These are phyloP conservation scores for Boletus reticulatus DNA, from an alignment of 768 basidiomycete species.

Conservation along the genomic window DNA sequence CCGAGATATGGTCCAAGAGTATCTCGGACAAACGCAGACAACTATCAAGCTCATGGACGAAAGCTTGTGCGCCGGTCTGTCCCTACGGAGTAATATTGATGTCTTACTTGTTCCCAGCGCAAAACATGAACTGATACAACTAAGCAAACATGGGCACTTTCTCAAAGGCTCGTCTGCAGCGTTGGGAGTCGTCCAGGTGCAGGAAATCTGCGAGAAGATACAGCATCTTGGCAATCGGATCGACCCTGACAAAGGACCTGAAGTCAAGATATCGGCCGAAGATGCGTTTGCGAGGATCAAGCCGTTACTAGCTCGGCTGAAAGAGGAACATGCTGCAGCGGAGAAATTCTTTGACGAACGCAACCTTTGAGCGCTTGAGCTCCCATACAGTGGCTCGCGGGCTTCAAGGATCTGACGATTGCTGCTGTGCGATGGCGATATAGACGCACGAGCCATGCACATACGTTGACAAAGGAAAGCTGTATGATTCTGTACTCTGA, in stretches of 20 bases:
- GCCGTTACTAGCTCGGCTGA: slow-evolving; percentile 54
- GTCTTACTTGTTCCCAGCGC: slow-evolving; percentile 38
- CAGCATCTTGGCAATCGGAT: slow-evolving; percentile 73
- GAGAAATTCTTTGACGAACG: slow-evolving; percentile 35
- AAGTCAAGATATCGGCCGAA: slow-evolving; percentile 39
- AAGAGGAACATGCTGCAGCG: slow-evolving; percentile 67
- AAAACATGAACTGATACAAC: slow-evolving; percentile 55
- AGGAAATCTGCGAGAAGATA: slow-evolving; percentile 84
- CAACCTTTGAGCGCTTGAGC: slow-evolving; percentile 1
- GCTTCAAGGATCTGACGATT: slow-evolving; percentile 1
- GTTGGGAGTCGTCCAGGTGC: slow-evolving; percentile 79
- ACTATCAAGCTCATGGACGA: slow-evolving; percentile 81
- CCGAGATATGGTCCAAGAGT: slow-evolving; percentile 71
- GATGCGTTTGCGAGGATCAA: slow-evolving; percentile 61
- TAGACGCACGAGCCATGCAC: slow-evolving; percentile 6
- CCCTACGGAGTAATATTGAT: slow-evolving; percentile 9
- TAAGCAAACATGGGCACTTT: slow-evolving; percentile 86
- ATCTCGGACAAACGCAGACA: slow-evolving; percentile 72
- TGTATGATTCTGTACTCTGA: slow-evolving; percentile 25
- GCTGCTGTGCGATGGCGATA: slow-evolving; percentile 13
- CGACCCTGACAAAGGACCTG: slow-evolving; percentile 53
- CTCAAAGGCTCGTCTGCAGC: slow-evolving; percentile 97
- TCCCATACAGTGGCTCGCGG: neutral
- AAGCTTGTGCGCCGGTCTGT: slow-evolving; percentile 60
- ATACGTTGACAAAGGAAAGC: slow-evolving; percentile 16